Base-by-base conservation (phyloP, 768 basidiomycete genomes). In the Rhizopogon roseolus region DNA sequence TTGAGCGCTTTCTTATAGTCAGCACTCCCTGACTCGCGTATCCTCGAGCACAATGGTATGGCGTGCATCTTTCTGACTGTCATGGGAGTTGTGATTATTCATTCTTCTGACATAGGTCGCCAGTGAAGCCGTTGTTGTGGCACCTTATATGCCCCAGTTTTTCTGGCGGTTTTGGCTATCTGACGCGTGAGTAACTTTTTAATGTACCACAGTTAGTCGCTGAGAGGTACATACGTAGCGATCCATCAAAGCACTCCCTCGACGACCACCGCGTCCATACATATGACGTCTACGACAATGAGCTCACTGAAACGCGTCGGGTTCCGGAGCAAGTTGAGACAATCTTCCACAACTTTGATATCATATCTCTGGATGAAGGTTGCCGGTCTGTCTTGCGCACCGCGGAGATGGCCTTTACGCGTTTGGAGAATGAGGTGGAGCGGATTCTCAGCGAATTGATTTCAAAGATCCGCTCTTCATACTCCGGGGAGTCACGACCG, bases 241-340 rank as follows among this genome's bases (percentile, higher is more conserved):
- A 64, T 52, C 56, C 60, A n/a, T 62, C 51, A 34, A 70, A 64
- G 41, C 63, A 64, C 62, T 60, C 64, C 55, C 49, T 60, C 56
- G 71, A 54, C 57, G 71, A 57, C 62, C 75, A 60, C 60, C 69
- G 80, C 29, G 59, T 84, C 32, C 81, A 83, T 58, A 60, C 75
- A 3, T 82, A 81, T 56, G 74, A 82, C 55, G 72, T 80, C 6
- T 81, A 79, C 57, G 68, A 79, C 29, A 80, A 81, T 58, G 66
- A 71, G 10, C 69, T 84, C 25, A 66, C 68, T 22, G 80, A 83
- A 63, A 74, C 71, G 25, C 65, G 75, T 32, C 64, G 74, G 32
- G 63, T 66, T 17, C 76, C 71, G 0, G 69, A 72, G 7, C 65
- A 65, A 28, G 53, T 56, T 0, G 56, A 63, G 6, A 63, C 72